A percentile compares a stretch with the other conserved stretches of the same genome.
Conservation (phyloP, 257 asterid genomes). For the Penstemon eatonii region DNA sequence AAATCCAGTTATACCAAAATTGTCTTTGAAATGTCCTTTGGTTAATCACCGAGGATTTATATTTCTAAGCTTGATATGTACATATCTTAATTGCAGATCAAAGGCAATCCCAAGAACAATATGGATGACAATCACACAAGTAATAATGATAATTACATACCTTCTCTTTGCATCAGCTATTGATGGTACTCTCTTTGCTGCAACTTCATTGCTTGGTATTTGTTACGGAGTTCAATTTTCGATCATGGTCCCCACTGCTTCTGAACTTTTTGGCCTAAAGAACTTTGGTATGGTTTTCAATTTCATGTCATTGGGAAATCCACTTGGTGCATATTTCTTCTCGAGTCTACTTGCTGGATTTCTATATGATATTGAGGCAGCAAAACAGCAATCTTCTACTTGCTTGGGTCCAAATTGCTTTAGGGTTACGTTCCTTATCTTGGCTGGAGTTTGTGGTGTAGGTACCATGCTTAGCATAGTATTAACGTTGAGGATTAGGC, state of each 20-base stretch:
- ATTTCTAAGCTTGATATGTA: neutral
- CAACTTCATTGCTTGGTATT: conserved; percentile 64
- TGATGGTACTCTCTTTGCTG: conserved; percentile 45
- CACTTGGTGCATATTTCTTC: conserved; percentile 67
- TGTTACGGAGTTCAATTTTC: conserved; percentile 71
- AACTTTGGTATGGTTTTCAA: conserved; percentile 64
- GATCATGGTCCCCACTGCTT: conserved; percentile 63
- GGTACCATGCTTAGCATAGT: conserved; percentile 53
- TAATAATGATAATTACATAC: conserved; percentile 52
- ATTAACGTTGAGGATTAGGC: conserved; percentile 55
- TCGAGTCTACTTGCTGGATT: conserved; percentile 73
- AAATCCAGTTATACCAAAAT: too few relatives aligned
- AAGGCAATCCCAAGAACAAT: conserved; percentile 65
- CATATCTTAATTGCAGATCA: conserved; percentile 41
- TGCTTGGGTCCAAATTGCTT: conserved; percentile 72
- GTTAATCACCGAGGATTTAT: too few relatives aligned
- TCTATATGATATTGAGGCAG: conserved; percentile 65
- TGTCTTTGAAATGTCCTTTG: too few relatives aligned
- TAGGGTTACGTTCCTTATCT: conserved; percentile 53
- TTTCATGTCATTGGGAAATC: conserved; percentile 64
- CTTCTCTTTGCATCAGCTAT: conserved; percentile 60
- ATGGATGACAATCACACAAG: conserved; percentile 62
- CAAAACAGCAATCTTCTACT: conserved; percentile 45
- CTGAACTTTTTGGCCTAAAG: conserved; percentile 71
- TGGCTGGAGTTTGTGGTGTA: conserved; percentile 56